Evolutionary conservation across 2,329 filamentous ascomycete genomes (phyloP).

Genomic region (Cladosporium sphaerospermum): DNA sequence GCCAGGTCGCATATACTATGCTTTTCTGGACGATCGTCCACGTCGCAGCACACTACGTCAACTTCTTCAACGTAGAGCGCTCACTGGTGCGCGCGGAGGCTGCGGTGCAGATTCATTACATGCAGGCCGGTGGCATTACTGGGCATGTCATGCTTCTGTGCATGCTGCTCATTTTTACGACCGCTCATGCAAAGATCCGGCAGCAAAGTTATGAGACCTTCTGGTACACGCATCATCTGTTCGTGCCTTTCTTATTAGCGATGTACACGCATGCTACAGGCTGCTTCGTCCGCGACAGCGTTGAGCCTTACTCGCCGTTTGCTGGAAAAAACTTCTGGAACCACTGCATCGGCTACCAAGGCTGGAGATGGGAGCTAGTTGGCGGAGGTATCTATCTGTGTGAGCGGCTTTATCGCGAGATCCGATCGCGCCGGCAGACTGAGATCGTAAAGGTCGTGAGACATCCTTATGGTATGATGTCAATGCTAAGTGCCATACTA

Average conservation of each 20-base stretch:
- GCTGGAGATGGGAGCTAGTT: constrained; percentile 93
- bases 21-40: constrained; percentile 77
- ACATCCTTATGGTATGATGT: constrained; percentile 75
- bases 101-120: constrained; percentile 87
- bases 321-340: constrained; percentile 76
- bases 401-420: constrained; percentile 86
- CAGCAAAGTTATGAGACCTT: constrained; percentile 98
- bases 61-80: constrained; percentile 94
- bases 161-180: constrained; percentile 98
- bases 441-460: constrained; percentile 90
- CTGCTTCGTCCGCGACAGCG: constrained; percentile 88
- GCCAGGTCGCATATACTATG: constrained; percentile 85
- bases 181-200: constrained; percentile 83
- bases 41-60: constrained; percentile 81
- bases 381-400: constrained; percentile 78
- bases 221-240: constrained; percentile 99
- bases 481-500: too few species aligned
- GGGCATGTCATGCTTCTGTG: constrained; percentile 98
- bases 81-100: constrained; percentile 72
- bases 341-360: constrained; percentile 91
- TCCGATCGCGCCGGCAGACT: constrained; percentile 75
- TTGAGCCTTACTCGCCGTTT: constrained; percentile 70
- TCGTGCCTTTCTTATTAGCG: constrained; percentile 86
- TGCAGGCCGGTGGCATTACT: constrained; percentile 81
- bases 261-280: constrained; percentile 94